Base-by-base conservation (phyloP, 225 moss, liverwort and hornwort species). In the Climacium dendroides region DNA sequence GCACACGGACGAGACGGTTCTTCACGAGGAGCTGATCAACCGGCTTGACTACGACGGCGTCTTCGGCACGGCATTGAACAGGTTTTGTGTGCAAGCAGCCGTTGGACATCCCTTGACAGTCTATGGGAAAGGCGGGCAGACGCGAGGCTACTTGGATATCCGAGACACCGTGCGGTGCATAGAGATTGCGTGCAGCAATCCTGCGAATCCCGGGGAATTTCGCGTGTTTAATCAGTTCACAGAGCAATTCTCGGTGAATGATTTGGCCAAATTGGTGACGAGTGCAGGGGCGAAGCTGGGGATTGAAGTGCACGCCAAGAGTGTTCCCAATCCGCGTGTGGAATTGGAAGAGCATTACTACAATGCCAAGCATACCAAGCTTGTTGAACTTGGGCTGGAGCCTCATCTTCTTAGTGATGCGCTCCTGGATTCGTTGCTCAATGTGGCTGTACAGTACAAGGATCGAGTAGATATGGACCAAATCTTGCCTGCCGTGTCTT, bases 201-300 rank as follows among this genome's bases (percentile, higher is more conserved):
- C 99, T 55, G 97, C 99, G 55, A 94, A 95, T 58, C 52, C 84
- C 22, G 95, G 96, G 41, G 96, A 99, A 81, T 99, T 99, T 78
- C 96, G 97, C 37, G 99, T 99, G 64, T 99, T 97, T 63, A 99
- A 99, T 69, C 99, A 99, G 78, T 99, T 99, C 64, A 99, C 99
- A 1, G 97, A 99, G 85, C 99, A 97, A 86, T 99, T 99, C 90
- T 97, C 97, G 13, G 99, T 99, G 79, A 99, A 99, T 54, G 99
- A 97, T 23, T 87, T 99, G 89, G 97, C 96, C 30, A 92, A 74
- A 78, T 80, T 97, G 85, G 99, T 99, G 82, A 99, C 95, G n/a
- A 94, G 74, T 59, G 95, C 94, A 15, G 97, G 97, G 63, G 90
- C 88, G 89, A 97, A 96, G 57, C 94, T 99, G 37, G 99, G 99